Conservation (phyloP, 805 yeast genomes). For the Candida sithepensis region DNA sequence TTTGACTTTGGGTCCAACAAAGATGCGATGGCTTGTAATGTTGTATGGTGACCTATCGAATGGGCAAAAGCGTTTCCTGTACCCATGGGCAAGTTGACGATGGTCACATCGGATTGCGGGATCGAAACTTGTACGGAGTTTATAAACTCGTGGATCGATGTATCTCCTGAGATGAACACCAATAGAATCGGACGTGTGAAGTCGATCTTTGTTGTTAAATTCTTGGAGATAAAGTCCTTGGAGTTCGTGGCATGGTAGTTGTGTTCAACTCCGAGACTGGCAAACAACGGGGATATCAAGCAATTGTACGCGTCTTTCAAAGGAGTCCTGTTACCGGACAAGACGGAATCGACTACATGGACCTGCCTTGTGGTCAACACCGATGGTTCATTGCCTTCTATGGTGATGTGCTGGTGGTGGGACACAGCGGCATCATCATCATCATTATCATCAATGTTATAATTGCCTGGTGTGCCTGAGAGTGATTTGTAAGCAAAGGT, state of each 20-base stretch:
- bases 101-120: constrained; percentile 16
- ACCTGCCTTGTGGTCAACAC: constrained; percentile 3
- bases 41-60: constrained; percentile 45
- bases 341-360: constrained; percentile 44
- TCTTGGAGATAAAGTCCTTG: constrained; percentile 31
- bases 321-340: constrained; percentile 44
- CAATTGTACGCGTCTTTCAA: constrained; percentile 35
- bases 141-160: constrained; percentile 73
- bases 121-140: constrained; percentile 45
- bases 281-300: constrained; percentile 47
- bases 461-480: no score
- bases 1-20: constrained; percentile 26
- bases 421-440: neutral
- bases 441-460: no score
- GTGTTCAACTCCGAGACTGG: constrained; percentile 21
- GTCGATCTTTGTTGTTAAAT: constrained; percentile 36
- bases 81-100: constrained; percentile 65
- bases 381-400: no score
- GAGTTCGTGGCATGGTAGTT: constrained; percentile 41
- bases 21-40: constrained; percentile 33
- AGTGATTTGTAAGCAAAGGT: no score
- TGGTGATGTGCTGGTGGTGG: constrained; percentile 4
- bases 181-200: constrained; percentile 35
- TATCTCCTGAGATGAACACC: constrained; percentile 79
- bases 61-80: constrained; percentile 81